phyloP scores from a whole-genome alignment of 495 filamentous ascomycete species.

The Penicillium dipodomyicola region DNA sequence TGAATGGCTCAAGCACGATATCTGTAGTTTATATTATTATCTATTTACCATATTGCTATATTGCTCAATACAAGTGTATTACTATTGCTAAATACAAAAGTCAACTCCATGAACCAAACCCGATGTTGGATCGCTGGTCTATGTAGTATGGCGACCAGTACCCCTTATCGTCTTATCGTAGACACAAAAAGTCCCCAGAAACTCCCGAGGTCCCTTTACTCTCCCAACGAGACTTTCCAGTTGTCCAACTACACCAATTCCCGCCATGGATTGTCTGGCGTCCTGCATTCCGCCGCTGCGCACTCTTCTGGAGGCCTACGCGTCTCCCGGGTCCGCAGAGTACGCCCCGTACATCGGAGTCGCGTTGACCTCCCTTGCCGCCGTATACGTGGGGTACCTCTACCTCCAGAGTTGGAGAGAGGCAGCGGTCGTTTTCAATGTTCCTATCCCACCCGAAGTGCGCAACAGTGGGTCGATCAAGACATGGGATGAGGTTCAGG shows the following conservation, averaged over 20 bases:
- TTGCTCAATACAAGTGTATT: not conserved
- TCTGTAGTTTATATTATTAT: not conserved
- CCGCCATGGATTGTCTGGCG: conserved; percentile 34
- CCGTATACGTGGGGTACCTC: conserved; percentile 38
- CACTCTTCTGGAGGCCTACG: conserved; percentile 23
- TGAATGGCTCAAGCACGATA: not conserved
- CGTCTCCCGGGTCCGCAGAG: conserved; percentile 13
- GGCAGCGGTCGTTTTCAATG: conserved; percentile 54
- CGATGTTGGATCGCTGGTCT: not conserved
- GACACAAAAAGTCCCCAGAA: conserved; percentile 11
- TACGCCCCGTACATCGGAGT: conserved; percentile 27
- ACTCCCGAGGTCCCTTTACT: conserved; percentile 8
- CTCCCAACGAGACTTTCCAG: conserved; percentile 10
- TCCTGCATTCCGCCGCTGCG: conserved; percentile 29
- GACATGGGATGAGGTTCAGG: conserved; percentile 56
- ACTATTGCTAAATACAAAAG: not conserved
- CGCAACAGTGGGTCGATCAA: conserved; percentile 53
- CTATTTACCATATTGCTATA: not conserved
- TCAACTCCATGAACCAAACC: not conserved
- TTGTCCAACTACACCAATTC: conserved; percentile 16
- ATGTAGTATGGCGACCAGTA: not conserved
- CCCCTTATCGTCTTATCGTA: conserved; percentile 18
- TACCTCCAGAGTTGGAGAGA: conserved; percentile 40
- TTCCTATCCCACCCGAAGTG: conserved; percentile 58
- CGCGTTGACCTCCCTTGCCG: conserved; percentile 36